Base-by-base conservation (phyloP, 1,139 yeast genomes). In the Pichia inconspicua region DNA sequence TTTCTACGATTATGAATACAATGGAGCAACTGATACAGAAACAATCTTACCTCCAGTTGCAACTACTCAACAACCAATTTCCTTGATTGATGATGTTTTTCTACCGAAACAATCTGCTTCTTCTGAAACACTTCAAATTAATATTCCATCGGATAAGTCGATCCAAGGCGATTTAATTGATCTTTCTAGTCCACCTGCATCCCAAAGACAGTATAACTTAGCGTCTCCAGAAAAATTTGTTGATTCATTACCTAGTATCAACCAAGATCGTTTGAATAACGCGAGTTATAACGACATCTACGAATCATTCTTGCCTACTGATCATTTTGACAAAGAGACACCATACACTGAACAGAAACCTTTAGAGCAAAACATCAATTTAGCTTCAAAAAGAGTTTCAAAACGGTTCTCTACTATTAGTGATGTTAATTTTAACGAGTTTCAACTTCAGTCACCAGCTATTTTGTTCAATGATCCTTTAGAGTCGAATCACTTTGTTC, bases 151-250 rank as follows among this genome's bases (percentile, higher is more conserved):
- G 2, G 22, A 34, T 17, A 28, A 30, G 19, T 22, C 19, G 4
- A 53, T 49, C 25, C 53, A 56, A 32, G 56, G 57, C 8, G 65
- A 62, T 46, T 49, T 62, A 17, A 60, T 62, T 30, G 61, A 63
- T 43, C 51, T 62, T 15, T 43, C 59, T 8, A 59, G 62, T 30
- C 62, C 64, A 8, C 17, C 37, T 7, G 47, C 44, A 6, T 25
- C 31, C 8, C 32, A 22, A 6, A 22, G 7, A 14, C 40, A 27
- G 27, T 27, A 17, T n/a, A 25, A 9, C n/a, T 4, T 28, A 5
- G 25, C 9, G 3, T 25, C 40, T 19, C 40, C 40, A 22, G 9
- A 25, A 4, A 34, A 34, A 34, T 10, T 17, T 5, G 28, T 19
- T 15, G 22, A 17, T 7, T 10, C 25, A 36, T 17, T 22, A n/a